These are phyloP conservation scores for Aspergillus leporis DNA, from an alignment of 495 filamentous ascomycete genomes.

Conservation along the genomic window DNA sequence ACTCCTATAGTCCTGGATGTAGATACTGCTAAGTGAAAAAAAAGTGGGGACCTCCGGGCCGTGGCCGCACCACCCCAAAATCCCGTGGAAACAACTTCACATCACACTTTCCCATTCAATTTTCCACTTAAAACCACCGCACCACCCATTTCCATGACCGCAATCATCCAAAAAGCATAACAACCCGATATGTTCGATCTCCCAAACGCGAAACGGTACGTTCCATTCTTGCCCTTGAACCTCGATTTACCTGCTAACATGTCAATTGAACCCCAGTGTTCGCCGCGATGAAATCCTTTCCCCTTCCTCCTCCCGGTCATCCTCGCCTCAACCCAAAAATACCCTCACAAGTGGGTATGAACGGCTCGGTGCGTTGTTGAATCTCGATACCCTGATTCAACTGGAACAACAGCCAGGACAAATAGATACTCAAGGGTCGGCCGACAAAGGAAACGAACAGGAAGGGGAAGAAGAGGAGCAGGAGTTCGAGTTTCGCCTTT, in stretches of 20 bases:
- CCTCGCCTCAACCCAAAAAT: conserved; percentile 36
- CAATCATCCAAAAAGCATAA: not conserved
- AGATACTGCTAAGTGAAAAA: not conserved
- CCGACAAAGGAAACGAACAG: conserved; percentile 8
- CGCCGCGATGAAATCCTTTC: conserved; percentile 46
- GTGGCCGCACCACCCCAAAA: conserved; percentile 11
- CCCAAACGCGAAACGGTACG: conserved; percentile 45
- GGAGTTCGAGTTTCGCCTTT: conserved; percentile 50
- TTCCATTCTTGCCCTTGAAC: not conserved
- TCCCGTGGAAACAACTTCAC: conserved; percentile 9
- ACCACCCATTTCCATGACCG: not conserved
- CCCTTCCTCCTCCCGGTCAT: conserved; percentile 28
- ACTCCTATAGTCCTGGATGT: not conserved
- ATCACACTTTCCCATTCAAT: conserved; percentile 4
- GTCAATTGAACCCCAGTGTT: conserved; percentile 31
- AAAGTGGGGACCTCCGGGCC: conserved; percentile 9
- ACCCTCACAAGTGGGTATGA: conserved; percentile 36
- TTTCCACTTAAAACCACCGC: not conserved
- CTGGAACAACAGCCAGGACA: conserved; percentile 8
- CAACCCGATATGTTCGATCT: conserved; percentile 41
- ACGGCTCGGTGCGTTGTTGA: conserved; percentile 42
- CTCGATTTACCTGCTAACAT: not conserved
- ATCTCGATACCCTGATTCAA: conserved; percentile 32
- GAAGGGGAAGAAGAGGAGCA: conserved; percentile 46
- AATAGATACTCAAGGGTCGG: not conserved